Base-by-base conservation (phyloP, 129 eudicot genomes). In the Arctium lappa region DNA sequence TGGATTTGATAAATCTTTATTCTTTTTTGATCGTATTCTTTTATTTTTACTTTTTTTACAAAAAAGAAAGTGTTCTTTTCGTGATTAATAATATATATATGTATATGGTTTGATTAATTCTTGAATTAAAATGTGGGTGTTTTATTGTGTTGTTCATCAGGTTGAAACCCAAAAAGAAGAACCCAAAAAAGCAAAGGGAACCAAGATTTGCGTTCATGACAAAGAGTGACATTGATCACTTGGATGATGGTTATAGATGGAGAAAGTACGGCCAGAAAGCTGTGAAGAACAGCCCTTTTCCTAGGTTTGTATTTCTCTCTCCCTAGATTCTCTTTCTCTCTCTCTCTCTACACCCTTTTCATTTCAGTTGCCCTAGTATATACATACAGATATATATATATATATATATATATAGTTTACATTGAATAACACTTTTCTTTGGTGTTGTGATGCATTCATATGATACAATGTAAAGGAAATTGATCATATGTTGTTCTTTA, bases 201-300 rank as follows among this genome's bases (percentile, higher is more conserved):
- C 92, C 97, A 74, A 88, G 99, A 91, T 91, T 89, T 89, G 99
- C 99, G 38, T 95, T 95, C 92, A 88, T 93, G 97, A 95, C 99
- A 71, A 91, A 90, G 97, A 95, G 93, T 81, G 99, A 95, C 29
- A 84, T 95, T 75, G 99, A 95, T 93, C 95, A 95, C 87, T 90
- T 95, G 87, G 99, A 95, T 82, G 99, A 95, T 87, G 98, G 98
- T 4, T 94, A 86, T 85, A 87, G 97, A 88, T 94, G 98, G 98
- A 89, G 98, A 85, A 95, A 95, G 88, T 95, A 95, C 87, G 99
- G 99, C 90, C 99, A 95, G 72, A 95, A 95, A 85, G 99, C 99
- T 66, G 99, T 95, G 34, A 95, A 95, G 90, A 93, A 95, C 78
- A 95, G 99, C 97, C 97, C 99, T 72, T 95, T 91, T 87, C 99